Base-by-base conservation (phyloP, 108 stramenopile genomes). In the Pseudonitzschia delicatissima region DNA sequence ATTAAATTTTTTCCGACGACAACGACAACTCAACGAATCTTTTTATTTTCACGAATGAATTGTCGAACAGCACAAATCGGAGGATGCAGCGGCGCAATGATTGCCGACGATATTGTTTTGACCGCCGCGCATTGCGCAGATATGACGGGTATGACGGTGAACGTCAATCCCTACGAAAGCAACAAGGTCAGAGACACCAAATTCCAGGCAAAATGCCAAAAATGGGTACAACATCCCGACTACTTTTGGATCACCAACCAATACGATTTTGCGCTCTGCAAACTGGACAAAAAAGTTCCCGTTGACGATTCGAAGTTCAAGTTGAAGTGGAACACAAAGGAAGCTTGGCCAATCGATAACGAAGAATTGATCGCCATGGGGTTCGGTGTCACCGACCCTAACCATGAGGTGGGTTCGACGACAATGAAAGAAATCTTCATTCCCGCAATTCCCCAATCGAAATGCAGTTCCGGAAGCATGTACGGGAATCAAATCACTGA, bases 211-310 rank as follows among this genome's bases (percentile, higher is more conserved):
- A 23, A 23, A 5, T 51, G 50, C 27, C 29, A 55, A 12, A 3
- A 0, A 1, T 55, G 53, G 53, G n/a, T 27, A 15, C 0, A 23
- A 3, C 17, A 55, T 55, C 53, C 53, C 9, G 0, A 15, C 2
- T 55, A 0, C 33, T n/a, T 0, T 2, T 2, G 4, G 5, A 55
- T 55, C 0, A 55, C 28, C 33, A 33, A 55, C 20, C n/a, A n/a
- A n/a, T n/a, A n/a, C n/a, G 53, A 55, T 55, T 55, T 55, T 55
- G 53, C 53, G 6, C 33, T 55, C 2, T 55, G 53, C n/a, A 33
- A 33, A 33, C 1, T 55, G 6, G 31, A 55, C n/a, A 2, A 34
- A 0, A 17, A 23, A 0, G 32, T 55, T 0, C 7, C 0, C 33
- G n/a, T 55, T 32, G 31, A 33, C 32, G 17, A 33, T 2, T 4